Conservation (phyloP, 164 flowering plant genomes). For the Cinnamomum micranthum region DNA sequence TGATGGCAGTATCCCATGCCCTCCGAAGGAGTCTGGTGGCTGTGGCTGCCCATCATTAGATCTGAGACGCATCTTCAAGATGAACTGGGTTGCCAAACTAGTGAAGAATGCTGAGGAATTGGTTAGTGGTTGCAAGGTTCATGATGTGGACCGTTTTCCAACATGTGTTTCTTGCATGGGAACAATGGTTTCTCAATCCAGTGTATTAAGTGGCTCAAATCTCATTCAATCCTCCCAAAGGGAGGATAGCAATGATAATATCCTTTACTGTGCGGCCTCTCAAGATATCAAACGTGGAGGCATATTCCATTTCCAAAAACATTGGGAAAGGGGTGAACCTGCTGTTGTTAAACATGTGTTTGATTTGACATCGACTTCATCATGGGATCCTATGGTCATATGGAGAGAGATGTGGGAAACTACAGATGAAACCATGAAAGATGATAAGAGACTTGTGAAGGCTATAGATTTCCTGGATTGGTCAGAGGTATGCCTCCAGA, state of each 20-base stretch:
- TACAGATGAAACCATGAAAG: slow-evolving; percentile 55
- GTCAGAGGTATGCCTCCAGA: slow-evolving; percentile 61
- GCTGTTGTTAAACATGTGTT: slow-evolving; percentile 61
- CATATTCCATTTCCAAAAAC: slow-evolving; percentile 56
- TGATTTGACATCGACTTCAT: slow-evolving; percentile 44
- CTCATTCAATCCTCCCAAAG: slow-evolving; percentile 42
- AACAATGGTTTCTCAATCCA: slow-evolving; percentile 6
- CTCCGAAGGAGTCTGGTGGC: slow-evolving; percentile 77
- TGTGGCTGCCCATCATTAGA: slow-evolving; percentile 55
- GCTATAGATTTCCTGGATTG: slow-evolving; percentile 69
- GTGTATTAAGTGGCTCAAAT: slow-evolving; percentile 19
- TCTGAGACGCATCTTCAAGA: slow-evolving; percentile 80
- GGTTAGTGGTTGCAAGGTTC: slow-evolving; percentile 76
- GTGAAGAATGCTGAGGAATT: slow-evolving; percentile 93
- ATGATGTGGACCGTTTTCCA: slow-evolving; percentile 24
- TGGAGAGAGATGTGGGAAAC: slow-evolving; percentile 77
- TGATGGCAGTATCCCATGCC: slow-evolving; percentile 86
- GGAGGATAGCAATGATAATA: slow-evolving; percentile 55
- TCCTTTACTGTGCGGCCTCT: slow-evolving; percentile 62
- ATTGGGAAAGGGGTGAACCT: slow-evolving; percentile 82
- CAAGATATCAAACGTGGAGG: slow-evolving; percentile 59
- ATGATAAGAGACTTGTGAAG: slow-evolving; percentile 55
- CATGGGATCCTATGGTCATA: slow-evolving; percentile 78
- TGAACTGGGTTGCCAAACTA: slow-evolving; percentile 96
- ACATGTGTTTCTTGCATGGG: slow-evolving; percentile 12